Evolutionary conservation across 768 basidiomycete genomes (phyloP), one percentile per base, ranked within the genome.

Genomic region (Amanita muscaria): DNA sequence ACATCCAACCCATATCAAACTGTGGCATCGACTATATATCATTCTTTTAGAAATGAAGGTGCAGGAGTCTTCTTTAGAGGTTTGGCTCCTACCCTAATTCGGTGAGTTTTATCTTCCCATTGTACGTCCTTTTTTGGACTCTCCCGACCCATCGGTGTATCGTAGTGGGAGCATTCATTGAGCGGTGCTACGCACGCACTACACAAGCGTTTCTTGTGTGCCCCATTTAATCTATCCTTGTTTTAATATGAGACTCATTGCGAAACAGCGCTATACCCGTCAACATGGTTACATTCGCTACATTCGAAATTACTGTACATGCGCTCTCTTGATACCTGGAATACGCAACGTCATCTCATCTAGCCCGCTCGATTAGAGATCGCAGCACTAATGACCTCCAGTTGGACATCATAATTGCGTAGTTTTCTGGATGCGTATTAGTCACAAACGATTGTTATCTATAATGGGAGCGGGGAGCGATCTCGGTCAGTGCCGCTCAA

Each of bases 271-370:
- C 85, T n/a, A 71, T 88, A 18, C 88, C 87, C 2, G 84, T 86
- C n/a, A 88, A 88, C 51, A 86, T 88, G 73, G 82, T 79, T 24
- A 87, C 81, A 1, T 88, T 89, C 59, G 74, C 72, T 3, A 76
- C 78, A 2, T 89, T 87, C 49, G 86, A 89, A 51, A 61, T 67
- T 2, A 67, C 80, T 25, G 74, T 80, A 0, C 68, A 62, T 30
- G 57, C 35, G n/a, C 35, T 16, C 21, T 22, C 21, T n/a, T 36
- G n/a, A n/a, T n/a, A n/a, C n/a, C n/a, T n/a, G n/a, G n/a, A n/a
- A n/a, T n/a, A n/a, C n/a, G n/a, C n/a, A n/a, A n/a, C n/a, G n/a
- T n/a, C n/a, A n/a, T n/a, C n/a, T n/a, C n/a, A n/a, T n/a, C n/a
- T n/a, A n/a, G n/a, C n/a, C n/a, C n/a, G n/a, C n/a, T n/a, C n/a